Evolutionary conservation across 2,329 filamentous ascomycete genomes (phyloP).

Genomic region (Cyphellophora europaea): DNA sequence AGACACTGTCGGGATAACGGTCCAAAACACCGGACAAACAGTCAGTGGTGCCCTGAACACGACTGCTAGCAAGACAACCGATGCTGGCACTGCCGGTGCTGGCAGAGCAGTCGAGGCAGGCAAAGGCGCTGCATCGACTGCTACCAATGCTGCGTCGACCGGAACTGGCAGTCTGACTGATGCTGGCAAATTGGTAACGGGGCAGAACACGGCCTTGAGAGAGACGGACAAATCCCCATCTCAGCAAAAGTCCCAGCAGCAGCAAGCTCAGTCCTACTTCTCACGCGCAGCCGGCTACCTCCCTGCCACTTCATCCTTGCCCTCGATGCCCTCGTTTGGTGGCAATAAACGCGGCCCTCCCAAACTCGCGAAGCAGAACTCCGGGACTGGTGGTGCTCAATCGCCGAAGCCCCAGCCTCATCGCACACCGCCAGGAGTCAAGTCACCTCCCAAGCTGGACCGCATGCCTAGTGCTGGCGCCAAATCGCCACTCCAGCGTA

Average conservation of each 20-base stretch:
- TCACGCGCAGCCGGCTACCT: neutral
- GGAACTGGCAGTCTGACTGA: neutral
- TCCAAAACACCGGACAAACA: slow-evolving; percentile 11
- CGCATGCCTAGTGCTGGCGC: too few relatives aligned
- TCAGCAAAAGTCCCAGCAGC: neutral
- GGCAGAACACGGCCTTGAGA: neutral
- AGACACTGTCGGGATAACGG: slow-evolving; percentile 9
- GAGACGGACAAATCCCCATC: neutral
- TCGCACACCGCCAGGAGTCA: neutral
- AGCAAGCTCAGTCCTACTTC: neutral
- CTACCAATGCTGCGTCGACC: neutral
- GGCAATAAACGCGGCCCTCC: too few relatives aligned
- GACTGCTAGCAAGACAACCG: slow-evolving; percentile 5
- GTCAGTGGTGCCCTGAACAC: slow-evolving; percentile 8
- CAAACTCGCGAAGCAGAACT: too few relatives aligned
- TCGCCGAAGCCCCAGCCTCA: too few relatives aligned
- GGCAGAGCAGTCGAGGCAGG: slow-evolving; percentile 3
- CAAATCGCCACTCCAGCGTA: too few relatives aligned
- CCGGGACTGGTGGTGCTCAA: too few relatives aligned
- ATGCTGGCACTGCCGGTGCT: slow-evolving; percentile 5
- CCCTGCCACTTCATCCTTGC: too few relatives aligned
- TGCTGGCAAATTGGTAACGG: neutral
- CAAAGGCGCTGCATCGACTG: slow-evolving; percentile 1
- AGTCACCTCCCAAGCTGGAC: neutral
- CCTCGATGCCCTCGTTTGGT: too few relatives aligned